These are phyloP conservation scores for Calophaca sinica DNA, from an alignment of 306 rosid species.

Conservation along the genomic window DNA sequence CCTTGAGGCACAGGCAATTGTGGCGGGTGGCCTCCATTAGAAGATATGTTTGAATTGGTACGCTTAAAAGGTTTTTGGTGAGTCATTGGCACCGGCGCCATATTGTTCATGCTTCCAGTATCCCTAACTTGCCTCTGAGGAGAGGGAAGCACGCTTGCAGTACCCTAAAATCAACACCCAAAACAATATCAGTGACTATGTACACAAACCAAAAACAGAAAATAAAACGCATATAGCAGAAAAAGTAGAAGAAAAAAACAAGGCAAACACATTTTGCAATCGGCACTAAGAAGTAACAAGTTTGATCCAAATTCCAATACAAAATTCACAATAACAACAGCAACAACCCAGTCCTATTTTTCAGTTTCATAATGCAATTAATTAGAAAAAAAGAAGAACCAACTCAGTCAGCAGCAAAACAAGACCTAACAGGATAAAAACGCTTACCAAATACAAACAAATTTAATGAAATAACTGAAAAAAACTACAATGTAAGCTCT, in stretches of 20 bases:
- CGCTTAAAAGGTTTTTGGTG: constrained; percentile 65
- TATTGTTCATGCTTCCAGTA: constrained; percentile 51
- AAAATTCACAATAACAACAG: not conserved
- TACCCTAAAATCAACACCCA: constrained; percentile 57
- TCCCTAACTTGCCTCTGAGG: constrained; percentile 62
- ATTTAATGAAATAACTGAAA: not conserved
- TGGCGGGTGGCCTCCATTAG: constrained; percentile 60
- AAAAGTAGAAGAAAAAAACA: not conserved
- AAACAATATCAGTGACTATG: constrained; percentile 33
- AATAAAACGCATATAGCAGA: not conserved
- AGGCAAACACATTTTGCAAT: not conserved
- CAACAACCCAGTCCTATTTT: not conserved
- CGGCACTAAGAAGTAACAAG: not conserved
- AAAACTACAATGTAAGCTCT: not conserved
- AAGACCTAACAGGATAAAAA: not conserved
- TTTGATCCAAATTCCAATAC: not conserved
- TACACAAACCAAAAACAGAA: constrained; percentile 24
- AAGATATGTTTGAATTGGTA: constrained; percentile 50
- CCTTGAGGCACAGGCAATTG: constrained; percentile 56
- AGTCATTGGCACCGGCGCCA: constrained; percentile 37
- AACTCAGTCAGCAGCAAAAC: not conserved
- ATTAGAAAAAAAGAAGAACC: not conserved
- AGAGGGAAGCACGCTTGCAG: constrained; percentile 55
- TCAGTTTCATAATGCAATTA: not conserved
- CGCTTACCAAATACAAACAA: not conserved